Conservation (phyloP, 2,329 filamentous ascomycete species). For the Cercospora nicotianae region DNA sequence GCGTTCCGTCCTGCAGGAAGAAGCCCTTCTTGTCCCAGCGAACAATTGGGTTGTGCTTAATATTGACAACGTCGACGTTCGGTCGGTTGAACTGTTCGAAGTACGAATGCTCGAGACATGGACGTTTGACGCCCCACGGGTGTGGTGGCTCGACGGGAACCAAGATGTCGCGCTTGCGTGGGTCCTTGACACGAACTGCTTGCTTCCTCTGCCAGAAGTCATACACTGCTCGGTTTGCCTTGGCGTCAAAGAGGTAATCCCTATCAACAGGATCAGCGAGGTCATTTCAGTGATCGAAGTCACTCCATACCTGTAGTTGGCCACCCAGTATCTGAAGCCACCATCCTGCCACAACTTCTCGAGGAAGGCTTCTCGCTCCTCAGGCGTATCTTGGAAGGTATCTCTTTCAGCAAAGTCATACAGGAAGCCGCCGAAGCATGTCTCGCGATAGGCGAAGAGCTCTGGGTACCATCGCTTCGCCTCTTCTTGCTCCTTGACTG, state of each 20-base stretch:
- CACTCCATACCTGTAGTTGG: conserved; percentile 17
- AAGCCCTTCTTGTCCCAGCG: conserved; percentile 33
- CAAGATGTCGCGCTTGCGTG: conserved; percentile 53
- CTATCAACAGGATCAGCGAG: not conserved
- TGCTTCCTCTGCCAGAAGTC: conserved; percentile 58
- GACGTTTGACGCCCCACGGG: conserved; percentile 48
- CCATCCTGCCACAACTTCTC: conserved; percentile 26
- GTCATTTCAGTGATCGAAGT: not conserved
- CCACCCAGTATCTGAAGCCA: conserved; percentile 26
- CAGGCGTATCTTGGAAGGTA: conserved; percentile 49
- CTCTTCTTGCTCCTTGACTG: conserved; percentile 52
- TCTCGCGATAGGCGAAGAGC: conserved; percentile 50
- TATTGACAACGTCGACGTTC: conserved; percentile 39
- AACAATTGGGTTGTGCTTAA: conserved; percentile 26
- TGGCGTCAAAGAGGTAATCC: conserved; percentile 17
- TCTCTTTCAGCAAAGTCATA: conserved; percentile 57
- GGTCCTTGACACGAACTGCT: conserved; percentile 52
- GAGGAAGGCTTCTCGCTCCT: conserved; percentile 43
- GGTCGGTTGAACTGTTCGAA: conserved; percentile 47
- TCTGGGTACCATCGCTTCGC: conserved; percentile 45
- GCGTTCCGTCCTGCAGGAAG: conserved; percentile 22
- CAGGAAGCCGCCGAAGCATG: conserved; percentile 59
- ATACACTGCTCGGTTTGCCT: conserved; percentile 41
- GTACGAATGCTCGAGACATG: conserved; percentile 49
- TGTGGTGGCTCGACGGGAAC: conserved; percentile 51